Evolutionary conservation across 495 filamentous ascomycete genomes (phyloP).

Genomic region (Penicillium subrubescens): DNA sequence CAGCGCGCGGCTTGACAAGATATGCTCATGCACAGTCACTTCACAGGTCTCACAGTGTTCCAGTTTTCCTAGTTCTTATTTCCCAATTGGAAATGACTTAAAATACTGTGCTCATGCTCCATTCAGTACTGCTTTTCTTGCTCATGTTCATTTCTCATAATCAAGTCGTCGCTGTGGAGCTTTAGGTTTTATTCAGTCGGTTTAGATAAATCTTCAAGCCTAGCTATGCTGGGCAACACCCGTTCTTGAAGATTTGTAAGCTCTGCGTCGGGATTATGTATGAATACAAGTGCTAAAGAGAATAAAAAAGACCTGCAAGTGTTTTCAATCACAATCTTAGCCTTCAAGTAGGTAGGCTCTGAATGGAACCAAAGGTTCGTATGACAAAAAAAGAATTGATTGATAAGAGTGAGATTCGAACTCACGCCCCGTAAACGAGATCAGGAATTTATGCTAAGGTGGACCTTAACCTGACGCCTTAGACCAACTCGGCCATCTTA

Average conservation of each 20-base stretch:
- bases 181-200: not conserved
- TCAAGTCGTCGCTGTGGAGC: not conserved
- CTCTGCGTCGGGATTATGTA: too few species aligned
- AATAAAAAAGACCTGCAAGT: too few species aligned
- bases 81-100: not conserved
- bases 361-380: too few species aligned
- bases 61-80: not conserved
- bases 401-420: slow-evolving; percentile 45
- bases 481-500: slow-evolving; percentile 44
- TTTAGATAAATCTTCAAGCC: not conserved
- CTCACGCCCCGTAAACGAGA: slow-evolving; percentile 37
- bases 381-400: slow-evolving; percentile 4
- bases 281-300: too few species aligned
- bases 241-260: too few species aligned
- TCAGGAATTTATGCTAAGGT: slow-evolving; percentile 37
- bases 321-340: too few species aligned
- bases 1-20: not conserved
- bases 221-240: not conserved
- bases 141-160: not conserved
- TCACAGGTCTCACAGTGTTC: not conserved
- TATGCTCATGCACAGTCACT: not conserved
- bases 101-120: not conserved
- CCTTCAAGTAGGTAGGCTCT: too few species aligned
- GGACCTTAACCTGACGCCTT: slow-evolving; percentile 43
- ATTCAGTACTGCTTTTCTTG: not conserved